A percentile compares a stretch with the other conserved stretches of the same genome.
Evolutionary conservation across 257 asterid species (phyloP).

Genomic region (Pogostemon cablin): DNA sequence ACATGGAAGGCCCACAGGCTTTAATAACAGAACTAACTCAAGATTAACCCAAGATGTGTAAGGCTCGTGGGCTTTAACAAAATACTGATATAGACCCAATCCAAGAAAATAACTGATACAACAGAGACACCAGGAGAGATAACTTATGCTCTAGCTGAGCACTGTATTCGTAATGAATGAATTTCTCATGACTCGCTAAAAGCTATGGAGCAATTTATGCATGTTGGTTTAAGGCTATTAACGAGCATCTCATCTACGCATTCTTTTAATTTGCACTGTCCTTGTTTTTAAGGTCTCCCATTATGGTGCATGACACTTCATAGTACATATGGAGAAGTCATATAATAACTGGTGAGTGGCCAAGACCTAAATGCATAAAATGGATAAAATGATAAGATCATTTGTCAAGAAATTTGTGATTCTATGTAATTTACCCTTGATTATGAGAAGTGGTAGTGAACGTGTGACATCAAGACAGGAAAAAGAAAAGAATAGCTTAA

Average conservation of each 20-base stretch:
- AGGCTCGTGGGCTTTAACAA: no score
- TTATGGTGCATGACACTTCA: not conserved
- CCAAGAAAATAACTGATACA: no score
- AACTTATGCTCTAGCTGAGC: not conserved
- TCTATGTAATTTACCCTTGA: not conserved
- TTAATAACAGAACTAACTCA: no score
- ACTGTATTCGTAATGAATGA: not conserved
- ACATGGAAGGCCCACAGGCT: no score
- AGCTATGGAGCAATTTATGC: not conserved
- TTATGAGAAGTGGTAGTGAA: not conserved
- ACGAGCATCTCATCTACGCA: not conserved
- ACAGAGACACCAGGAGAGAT: not conserved
- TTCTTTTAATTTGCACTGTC: not conserved
- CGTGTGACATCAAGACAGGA: not conserved
- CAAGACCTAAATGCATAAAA: not conserved
- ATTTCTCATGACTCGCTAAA: not conserved
- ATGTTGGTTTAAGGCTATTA: not conserved
- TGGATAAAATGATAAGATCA: not conserved
- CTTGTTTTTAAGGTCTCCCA: constrained; percentile 2
- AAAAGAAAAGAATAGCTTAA: not conserved
- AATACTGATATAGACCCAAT: no score
- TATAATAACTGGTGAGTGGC: not conserved
- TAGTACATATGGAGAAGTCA: not conserved
- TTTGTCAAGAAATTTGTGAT: not conserved
- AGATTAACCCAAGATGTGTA: no score